Percentiles rank a stretch among this genome's conserved stretches.
Evolutionary conservation across 2,329 filamentous ascomycete genomes (phyloP).

Genomic region (Colletotrichum simmondsii): DNA sequence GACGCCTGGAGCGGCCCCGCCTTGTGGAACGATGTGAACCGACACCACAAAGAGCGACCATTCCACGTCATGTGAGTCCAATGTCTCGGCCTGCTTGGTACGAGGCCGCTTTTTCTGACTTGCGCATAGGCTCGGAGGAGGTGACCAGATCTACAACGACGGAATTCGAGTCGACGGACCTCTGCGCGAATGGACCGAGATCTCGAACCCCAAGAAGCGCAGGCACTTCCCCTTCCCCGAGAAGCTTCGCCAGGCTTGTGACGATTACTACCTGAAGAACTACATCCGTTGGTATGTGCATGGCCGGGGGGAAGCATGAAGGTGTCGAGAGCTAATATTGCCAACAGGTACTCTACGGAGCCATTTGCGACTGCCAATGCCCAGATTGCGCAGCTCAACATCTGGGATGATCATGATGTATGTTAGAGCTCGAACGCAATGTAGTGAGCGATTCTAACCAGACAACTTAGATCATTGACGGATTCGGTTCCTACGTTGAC

Average conservation of each 20-base stretch:
- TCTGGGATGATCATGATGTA: slow-evolving; percentile 96
- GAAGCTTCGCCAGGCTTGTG: slow-evolving; percentile 83
- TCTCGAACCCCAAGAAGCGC: slow-evolving; percentile 85
- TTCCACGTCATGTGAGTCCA: slow-evolving; percentile 86
- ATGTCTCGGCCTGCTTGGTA: neutral
- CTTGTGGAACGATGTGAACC: slow-evolving; percentile 92
- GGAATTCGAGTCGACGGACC: slow-evolving; percentile 88
- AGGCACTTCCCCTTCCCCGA: slow-evolving; percentile 81
- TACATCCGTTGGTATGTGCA: slow-evolving; percentile 78
- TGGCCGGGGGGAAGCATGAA: neutral
- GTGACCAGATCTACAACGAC: slow-evolving; percentile 98
- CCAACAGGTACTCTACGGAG: slow-evolving; percentile 76
- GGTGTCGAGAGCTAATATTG: slow-evolving; percentile 60
- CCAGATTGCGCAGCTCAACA: slow-evolving; percentile 95
- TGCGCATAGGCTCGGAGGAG: slow-evolving; percentile 79
- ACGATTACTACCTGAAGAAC: slow-evolving; percentile 90
- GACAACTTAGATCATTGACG: slow-evolving; percentile 80
- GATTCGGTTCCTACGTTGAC: slow-evolving; percentile 93
- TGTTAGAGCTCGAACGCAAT: slow-evolving; percentile 46
- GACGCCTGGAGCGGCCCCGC: slow-evolving; percentile 90
- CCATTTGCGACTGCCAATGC: slow-evolving; percentile 88
- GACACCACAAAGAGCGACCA: slow-evolving; percentile 80
- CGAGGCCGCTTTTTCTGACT: slow-evolving; percentile 35
- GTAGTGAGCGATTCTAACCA: neutral
- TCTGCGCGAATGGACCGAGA: slow-evolving; percentile 83